Conservation (phyloP, 2,329 filamentous ascomycete genomes). For the Exophiala mesophila region DNA sequence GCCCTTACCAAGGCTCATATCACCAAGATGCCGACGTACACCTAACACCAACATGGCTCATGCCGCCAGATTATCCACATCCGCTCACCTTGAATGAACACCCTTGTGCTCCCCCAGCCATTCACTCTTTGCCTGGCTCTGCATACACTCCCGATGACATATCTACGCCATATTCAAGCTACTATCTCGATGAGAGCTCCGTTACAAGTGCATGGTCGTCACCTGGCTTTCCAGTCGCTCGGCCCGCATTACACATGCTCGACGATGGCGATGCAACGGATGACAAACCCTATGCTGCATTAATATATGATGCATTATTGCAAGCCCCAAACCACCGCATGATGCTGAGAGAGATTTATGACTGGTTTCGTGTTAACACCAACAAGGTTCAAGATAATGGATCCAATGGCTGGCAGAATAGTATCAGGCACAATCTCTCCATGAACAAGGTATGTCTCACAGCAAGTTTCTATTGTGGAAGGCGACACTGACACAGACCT, state of each 20-base stretch:
- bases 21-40: neutral
- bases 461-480: slow-evolving; percentile 2
- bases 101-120: neutral
- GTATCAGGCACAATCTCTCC: slow-evolving; percentile 88
- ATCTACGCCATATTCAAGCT: slow-evolving; percentile 5
- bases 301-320: slow-evolving; percentile 73
- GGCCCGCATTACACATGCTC: slow-evolving; percentile 3
- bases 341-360: slow-evolving; percentile 80
- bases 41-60: neutral
- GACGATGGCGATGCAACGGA: slow-evolving; percentile 30
- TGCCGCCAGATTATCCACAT: neutral
- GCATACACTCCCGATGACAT: slow-evolving; percentile 3
- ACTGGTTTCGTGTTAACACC: slow-evolving; percentile 81
- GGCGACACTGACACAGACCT: slow-evolving; percentile 15
- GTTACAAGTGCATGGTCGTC: slow-evolving; percentile 15
- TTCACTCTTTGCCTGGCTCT: slow-evolving; percentile 1
- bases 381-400: slow-evolving; percentile 61
- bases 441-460: slow-evolving; percentile 75
- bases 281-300: slow-evolving; percentile 70
- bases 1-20: neutral
- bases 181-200: slow-evolving; percentile 11
- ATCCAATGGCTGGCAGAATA: slow-evolving; percentile 84
- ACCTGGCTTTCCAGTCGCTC: slow-evolving; percentile 10
- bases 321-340: slow-evolving; percentile 63
- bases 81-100: neutral